Evolutionary conservation across 1,139 yeast species (phyloP), one percentile per base, ranked within the genome.

Genomic region (Debaryomyces robertsiae): DNA sequence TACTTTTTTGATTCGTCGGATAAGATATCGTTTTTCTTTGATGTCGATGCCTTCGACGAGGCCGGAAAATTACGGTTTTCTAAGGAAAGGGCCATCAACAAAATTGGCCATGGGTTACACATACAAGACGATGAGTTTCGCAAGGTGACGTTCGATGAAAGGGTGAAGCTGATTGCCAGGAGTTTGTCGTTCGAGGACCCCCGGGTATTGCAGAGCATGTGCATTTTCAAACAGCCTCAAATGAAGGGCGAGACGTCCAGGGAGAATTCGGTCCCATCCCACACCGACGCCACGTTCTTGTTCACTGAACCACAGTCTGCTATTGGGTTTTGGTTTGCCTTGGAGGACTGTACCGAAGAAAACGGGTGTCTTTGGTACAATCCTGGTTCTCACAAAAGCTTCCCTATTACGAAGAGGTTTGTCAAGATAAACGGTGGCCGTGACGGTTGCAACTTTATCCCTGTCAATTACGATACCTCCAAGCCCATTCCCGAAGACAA

Each of bases 71-170:
- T 86, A 47, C 58, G 57, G 30, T 75, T 69, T 53, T 79, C 84
- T 9, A 72, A 81, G 47, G 74, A 73, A 23, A 63, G 63, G 45
- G 79, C 93, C 2, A 73, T 86, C 54, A 86, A 86, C 61, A 86
- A 86, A 61, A 81, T 86, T 31, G 95, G 95, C 6, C 95, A 86
- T 55, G 89, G 87, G 0, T 60, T 86, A 28, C 95, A 86, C 54
- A 70, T 76, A 55, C 54, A 61, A 30, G 81, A 82, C 46, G 63
- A 67, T 0, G 56, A 59, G 9, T 86, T 82, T 50, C 58, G 60
- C 14, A 49, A 64, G 6, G 59, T 80, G 22, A 81, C 94, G 0
- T 69, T 82, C 37, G 77, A 74, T 41, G 64, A 58, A 1, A 70
- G 77, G 27, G 76, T 84, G 9, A 60, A 69, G 31, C 72, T 58